Conservation (phyloP, 1,284 basidiomycete species). For the Puccinia hordei region DNA sequence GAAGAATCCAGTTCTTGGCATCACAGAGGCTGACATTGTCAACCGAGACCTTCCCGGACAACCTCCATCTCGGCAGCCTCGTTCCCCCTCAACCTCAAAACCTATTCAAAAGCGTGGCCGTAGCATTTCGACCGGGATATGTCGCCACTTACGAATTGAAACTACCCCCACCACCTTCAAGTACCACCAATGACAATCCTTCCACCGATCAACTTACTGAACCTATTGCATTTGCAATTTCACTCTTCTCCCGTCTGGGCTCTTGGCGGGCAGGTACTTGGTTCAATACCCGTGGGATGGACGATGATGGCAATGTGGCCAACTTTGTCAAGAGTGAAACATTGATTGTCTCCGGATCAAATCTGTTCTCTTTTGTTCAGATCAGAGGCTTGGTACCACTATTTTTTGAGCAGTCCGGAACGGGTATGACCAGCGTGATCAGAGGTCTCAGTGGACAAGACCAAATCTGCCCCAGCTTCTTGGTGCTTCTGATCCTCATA, state of each 20-base stretch:
- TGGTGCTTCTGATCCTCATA: too few relatives aligned
- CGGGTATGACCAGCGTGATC: slow-evolving; percentile 67
- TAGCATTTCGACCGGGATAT: too few relatives aligned
- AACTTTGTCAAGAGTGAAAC: slow-evolving; percentile 89
- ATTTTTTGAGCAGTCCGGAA: slow-evolving; percentile 49
- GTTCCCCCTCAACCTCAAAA: too few relatives aligned
- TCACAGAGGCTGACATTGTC: too few relatives aligned
- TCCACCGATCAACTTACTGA: slow-evolving; percentile 64
- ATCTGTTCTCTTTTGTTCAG: slow-evolving; percentile 41
- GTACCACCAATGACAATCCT: slow-evolving; percentile 61
- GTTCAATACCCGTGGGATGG: slow-evolving; percentile 94
- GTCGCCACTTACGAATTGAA: slow-evolving; percentile 71
- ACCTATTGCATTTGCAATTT: slow-evolving; percentile 64
- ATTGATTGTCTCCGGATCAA: background rate
- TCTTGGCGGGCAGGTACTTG: slow-evolving; percentile 96
- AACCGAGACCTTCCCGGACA: too few relatives aligned
- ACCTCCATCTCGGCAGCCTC: too few relatives aligned
- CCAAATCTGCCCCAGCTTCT: too few relatives aligned
- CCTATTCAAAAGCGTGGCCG: too few relatives aligned
- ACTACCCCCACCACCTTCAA: slow-evolving; percentile 71
- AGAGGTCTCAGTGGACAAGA: slow-evolving; percentile 57
- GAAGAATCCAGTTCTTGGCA: too few relatives aligned
- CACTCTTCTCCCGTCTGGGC: slow-evolving; percentile 80
- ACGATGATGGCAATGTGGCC: slow-evolving; percentile 94
- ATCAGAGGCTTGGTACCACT: slow-evolving; percentile 32